Conservation (phyloP, 2,329 filamentous ascomycete genomes). For the Exophiala lecanii-corni region DNA sequence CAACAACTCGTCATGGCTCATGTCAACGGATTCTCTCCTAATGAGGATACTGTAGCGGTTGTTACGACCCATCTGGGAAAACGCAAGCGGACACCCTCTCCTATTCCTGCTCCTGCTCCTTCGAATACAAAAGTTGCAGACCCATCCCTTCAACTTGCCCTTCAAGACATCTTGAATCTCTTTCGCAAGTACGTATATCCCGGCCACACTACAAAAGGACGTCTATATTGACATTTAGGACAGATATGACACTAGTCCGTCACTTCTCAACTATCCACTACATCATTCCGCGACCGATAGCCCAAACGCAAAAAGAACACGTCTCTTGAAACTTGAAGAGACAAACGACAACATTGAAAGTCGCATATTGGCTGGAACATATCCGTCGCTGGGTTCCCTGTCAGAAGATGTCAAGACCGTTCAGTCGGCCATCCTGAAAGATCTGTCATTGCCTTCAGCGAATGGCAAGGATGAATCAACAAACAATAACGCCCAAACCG, state of each 20-base stretch:
- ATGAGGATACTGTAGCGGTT: constrained; percentile 11
- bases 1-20: constrained; percentile 13
- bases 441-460: constrained; percentile 3
- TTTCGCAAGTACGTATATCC: constrained; percentile 15
- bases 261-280: constrained; percentile 38
- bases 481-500: constrained; percentile 1
- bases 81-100: constrained; percentile 25
- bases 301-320: constrained; percentile 41
- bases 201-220: not conserved
- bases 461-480: constrained; percentile 9
- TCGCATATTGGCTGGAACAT: constrained; percentile 35
- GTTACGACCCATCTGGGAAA: constrained; percentile 22
- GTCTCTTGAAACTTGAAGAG: constrained; percentile 34
- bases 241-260: constrained; percentile 42
- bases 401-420: constrained; percentile 34
- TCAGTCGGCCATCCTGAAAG: constrained; percentile 10
- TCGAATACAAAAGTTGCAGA: constrained; percentile 8
- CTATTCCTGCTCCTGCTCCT: constrained; percentile 8
- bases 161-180: constrained; percentile 14
- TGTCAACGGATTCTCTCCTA: constrained; percentile 14
- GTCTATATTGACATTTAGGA: constrained; percentile 22
- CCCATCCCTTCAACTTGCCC: constrained; percentile 9
- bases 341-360: constrained; percentile 36
- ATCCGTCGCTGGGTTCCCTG: constrained; percentile 39
- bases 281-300: constrained; percentile 33